Percentiles rank a stretch among this genome's conserved stretches.
phyloP scores from a whole-genome alignment of 2,329 filamentous ascomycete species.

The Hypoxylon sp. region DNA sequence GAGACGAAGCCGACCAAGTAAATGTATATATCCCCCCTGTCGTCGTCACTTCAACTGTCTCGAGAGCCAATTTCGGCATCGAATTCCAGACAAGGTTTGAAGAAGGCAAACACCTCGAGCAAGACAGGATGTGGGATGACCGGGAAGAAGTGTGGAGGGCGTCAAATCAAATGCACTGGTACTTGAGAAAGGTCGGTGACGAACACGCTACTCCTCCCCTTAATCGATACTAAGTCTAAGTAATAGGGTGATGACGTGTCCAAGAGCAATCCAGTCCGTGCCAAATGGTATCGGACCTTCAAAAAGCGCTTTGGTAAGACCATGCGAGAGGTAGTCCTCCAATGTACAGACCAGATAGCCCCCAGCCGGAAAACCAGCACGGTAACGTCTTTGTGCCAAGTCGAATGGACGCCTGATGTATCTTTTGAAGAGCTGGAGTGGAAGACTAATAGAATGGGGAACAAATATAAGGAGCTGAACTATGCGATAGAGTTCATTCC shows the following conservation, averaged over 20 bases:
- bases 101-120: neutral
- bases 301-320: neutral
- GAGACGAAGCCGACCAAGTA: neutral
- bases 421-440: slow-evolving; percentile 3
- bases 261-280: neutral
- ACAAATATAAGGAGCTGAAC: slow-evolving; percentile 2
- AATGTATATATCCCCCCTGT: neutral
- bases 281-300: neutral
- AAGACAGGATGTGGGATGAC: neutral
- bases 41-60: slow-evolving; percentile 2
- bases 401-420: slow-evolving; percentile 6
- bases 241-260: slow-evolving; percentile 8
- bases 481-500: slow-evolving; percentile 20
- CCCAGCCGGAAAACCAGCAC: neutral
- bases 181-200: slow-evolving; percentile 8
- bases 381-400: neutral
- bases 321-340: neutral
- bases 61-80: slow-evolving; percentile 7
- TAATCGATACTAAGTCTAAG: neutral
- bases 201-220: neutral
- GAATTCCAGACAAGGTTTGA: neutral
- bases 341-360: slow-evolving; percentile 3
- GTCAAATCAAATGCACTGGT: slow-evolving; percentile 7
- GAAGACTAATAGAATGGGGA: neutral
- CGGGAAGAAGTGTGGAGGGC: neutral